Conservation (phyloP, 1,284 basidiomycete species). For the Ganoderma multipileum region DNA sequence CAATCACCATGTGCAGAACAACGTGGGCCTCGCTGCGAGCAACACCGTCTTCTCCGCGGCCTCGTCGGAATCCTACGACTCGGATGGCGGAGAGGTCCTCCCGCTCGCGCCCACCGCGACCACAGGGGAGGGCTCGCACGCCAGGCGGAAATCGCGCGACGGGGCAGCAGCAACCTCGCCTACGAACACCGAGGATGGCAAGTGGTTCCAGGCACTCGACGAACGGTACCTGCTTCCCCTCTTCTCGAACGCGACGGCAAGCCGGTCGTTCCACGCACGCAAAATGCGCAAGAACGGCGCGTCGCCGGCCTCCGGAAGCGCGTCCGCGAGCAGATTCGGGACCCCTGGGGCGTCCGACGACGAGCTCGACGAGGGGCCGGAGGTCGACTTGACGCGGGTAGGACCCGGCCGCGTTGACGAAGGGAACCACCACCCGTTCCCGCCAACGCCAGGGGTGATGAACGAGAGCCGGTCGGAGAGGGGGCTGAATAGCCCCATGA, state of each 20-base stretch:
- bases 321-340: slow-evolving; percentile 43
- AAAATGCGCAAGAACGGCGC: slow-evolving; percentile 58
- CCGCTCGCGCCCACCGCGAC: slow-evolving; percentile 66
- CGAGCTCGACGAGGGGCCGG: slow-evolving; percentile 41
- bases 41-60: slow-evolving; percentile 59
- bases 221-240: slow-evolving; percentile 94
- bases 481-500: slow-evolving; percentile 60
- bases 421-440: slow-evolving; percentile 35
- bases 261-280: slow-evolving; percentile 85
- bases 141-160: slow-evolving; percentile 29
- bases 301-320: slow-evolving; percentile 28
- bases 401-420: not conserved
- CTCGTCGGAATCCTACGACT: slow-evolving; percentile 78
- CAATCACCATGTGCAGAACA: slow-evolving; percentile 62
- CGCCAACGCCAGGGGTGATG: slow-evolving; percentile 40
- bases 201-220: slow-evolving; percentile 97
- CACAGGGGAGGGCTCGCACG: slow-evolving; percentile 26
- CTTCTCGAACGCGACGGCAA: slow-evolving; percentile 94
- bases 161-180: slow-evolving; percentile 30
- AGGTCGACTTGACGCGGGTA: slow-evolving; percentile 46
- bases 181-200: slow-evolving; percentile 61
- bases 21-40: slow-evolving; percentile 13
- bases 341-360: slow-evolving; percentile 65
- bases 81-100: slow-evolving; percentile 77
- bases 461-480: slow-evolving; percentile 65